Evolutionary conservation across 2,329 filamentous ascomycete species (phyloP).

Genomic region (Colletotrichum liriopes): DNA sequence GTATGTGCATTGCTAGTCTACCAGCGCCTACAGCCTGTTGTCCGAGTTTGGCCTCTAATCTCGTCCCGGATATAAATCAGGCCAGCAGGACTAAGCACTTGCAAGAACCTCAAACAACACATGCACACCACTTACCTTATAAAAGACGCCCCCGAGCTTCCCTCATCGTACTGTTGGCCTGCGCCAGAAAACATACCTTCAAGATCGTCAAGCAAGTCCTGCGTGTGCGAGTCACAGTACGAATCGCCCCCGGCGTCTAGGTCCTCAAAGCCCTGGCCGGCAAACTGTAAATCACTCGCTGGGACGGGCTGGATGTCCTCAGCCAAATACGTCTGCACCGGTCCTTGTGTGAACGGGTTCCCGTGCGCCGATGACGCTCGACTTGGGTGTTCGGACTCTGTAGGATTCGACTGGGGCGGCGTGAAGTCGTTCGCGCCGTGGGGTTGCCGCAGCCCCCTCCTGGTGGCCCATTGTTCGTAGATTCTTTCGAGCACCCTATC

Average conservation of each 20-base stretch:
- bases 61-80: neutral
- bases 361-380: slow-evolving; percentile 4
- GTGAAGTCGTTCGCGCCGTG: neutral
- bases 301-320: slow-evolving; percentile 21
- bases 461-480: slow-evolving; percentile 27
- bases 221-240: neutral
- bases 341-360: neutral
- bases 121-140: neutral
- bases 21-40: neutral
- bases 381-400: slow-evolving; percentile 24
- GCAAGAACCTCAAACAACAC: neutral
- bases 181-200: slow-evolving; percentile 3
- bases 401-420: slow-evolving; percentile 25
- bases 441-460: slow-evolving; percentile 17
- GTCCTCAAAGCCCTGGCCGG: neutral
- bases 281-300: neutral
- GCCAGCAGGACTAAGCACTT: neutral
- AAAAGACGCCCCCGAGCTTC: neutral
- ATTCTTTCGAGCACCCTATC: slow-evolving; percentile 15
- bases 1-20: neutral
- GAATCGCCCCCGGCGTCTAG: neutral
- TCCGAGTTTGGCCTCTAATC: no score
- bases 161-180: neutral
- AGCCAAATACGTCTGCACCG: neutral
- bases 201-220: slow-evolving; percentile 4